Base-by-base conservation (phyloP, 2,329 filamentous ascomycete species). In the Berkeleyomyces rouxiae region DNA sequence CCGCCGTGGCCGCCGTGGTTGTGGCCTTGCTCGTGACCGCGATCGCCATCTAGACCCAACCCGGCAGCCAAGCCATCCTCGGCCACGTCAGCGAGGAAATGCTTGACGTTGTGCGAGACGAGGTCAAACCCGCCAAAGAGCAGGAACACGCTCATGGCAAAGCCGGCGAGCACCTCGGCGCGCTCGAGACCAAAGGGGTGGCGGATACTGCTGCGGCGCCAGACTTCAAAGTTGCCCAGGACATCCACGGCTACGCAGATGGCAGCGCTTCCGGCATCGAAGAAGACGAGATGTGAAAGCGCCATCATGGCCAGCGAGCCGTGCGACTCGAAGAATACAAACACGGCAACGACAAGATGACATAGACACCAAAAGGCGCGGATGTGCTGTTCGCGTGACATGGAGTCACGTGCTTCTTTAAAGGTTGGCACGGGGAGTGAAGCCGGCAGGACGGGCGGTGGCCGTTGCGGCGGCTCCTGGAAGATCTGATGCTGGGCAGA, bases 121-220 rank as follows among this genome's bases (percentile, higher is more conserved):
- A 99, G 82, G 69, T 99, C 93, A 69, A 97, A 86, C 23, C 92
- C 92, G 78, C 96, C 96, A 74, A 99, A 99, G n/a, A 96, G 82
- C 10, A 99, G 82, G 66, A 96, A 90, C 46, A 99, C 87, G 60
- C 90, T 95, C 84, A 97, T 90, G 65, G 91, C 93, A 67, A 99
- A 96, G 16, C 93, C 93, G 43, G 91, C 90, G 13, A 99, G 82
- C 4, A 99, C 92, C 73, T 99, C 93, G 64, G 88, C 88, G 61
- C 93, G 83, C 74, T 96, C 90, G 33, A 99, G 81, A 3, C 86
- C 91, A 70, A 99, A 99, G 0, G 93, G 93, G 73, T 99, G 90
- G 33, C 91, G 85, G 68, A 99, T 87, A 67, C 86, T 95, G 68
- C 88, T 92, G 57, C 92, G 83, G 67, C 90, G 89, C 93, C 93